These are phyloP conservation scores for Eutrema salsugineum DNA, from an alignment of 441 rosid genomes.

Conservation along the genomic window DNA sequence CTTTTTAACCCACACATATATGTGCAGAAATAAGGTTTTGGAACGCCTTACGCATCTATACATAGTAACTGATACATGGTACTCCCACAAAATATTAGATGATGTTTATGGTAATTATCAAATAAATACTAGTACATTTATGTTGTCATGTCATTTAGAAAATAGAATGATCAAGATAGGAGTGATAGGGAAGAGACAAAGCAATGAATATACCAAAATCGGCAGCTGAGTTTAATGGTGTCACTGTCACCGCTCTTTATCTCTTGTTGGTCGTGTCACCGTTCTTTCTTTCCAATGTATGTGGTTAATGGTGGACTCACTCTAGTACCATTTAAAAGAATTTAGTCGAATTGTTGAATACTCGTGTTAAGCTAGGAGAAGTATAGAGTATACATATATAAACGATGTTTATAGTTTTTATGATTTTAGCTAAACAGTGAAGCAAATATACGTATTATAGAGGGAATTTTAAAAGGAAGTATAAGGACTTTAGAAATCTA, in stretches of 20 bases:
- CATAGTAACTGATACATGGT: not conserved
- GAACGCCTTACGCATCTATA: not conserved
- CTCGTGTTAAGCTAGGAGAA: no score
- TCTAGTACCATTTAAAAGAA: not conserved
- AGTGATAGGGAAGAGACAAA: slow-evolving; percentile 3
- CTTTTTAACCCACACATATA: not conserved
- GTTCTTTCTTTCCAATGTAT: not conserved
- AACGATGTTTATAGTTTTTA: no score
- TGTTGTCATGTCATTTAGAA: not conserved
- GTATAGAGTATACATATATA: no score
- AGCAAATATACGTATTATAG: not conserved
- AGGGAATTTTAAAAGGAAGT: not conserved
- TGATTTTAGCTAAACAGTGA: not conserved
- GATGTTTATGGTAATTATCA: not conserved
- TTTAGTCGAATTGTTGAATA: not conserved
- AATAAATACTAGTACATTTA: not conserved
- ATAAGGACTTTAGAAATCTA: not conserved
- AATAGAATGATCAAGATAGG: not conserved
- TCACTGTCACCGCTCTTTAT: no score
- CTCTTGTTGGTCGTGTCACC: not conserved
- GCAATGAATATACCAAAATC: slow-evolving; percentile 10
- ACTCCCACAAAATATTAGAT: not conserved
- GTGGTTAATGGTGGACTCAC: not conserved
- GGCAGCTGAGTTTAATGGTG: not conserved
- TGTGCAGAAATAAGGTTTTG: not conserved